Conservation (phyloP, 2,329 filamentous ascomycete species). For the Eurotiales sp. region DNA sequence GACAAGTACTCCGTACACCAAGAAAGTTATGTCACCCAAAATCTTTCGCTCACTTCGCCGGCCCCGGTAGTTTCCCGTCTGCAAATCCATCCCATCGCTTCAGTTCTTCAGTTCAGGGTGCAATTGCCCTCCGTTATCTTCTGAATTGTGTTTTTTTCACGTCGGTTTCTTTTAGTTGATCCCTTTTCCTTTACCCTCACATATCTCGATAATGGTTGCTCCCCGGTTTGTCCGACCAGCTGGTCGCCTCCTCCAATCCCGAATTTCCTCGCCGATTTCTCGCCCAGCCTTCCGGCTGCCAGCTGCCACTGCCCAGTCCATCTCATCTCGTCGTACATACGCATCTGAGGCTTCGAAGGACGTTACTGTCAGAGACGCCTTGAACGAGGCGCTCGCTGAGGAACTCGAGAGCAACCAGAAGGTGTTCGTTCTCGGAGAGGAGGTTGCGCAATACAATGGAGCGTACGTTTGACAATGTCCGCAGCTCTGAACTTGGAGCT, state of each 20-base stretch:
- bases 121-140: conserved; percentile 13
- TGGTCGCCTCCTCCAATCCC: conserved; percentile 50
- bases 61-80: conserved; percentile 16
- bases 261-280: conserved; percentile 48
- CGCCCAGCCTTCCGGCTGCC: conserved; percentile 53
- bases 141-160: conserved; percentile 7
- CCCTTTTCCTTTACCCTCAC: conserved; percentile 49
- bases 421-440: conserved; percentile 94
- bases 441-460: conserved; percentile 99
- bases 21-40: conserved; percentile 7
- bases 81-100: conserved; percentile 7
- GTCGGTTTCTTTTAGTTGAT: conserved; percentile 33
- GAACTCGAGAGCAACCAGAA: conserved; percentile 93
- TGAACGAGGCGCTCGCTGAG: conserved; percentile 97
- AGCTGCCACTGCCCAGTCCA: conserved; percentile 42
- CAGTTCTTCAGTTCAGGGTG: conserved; percentile 8
- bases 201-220: conserved; percentile 48
- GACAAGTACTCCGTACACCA: too few relatives aligned
- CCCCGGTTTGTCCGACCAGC: conserved; percentile 62
- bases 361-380: conserved; percentile 92
- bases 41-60: conserved; percentile 15
- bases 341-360: conserved; percentile 71
- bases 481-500: conserved; percentile 25
- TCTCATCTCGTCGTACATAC: conserved; percentile 52
- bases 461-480: conserved; percentile 51